Evolutionary conservation across 208 protist species (phyloP).

Genomic region (Trypanosoma grayi): DNA sequence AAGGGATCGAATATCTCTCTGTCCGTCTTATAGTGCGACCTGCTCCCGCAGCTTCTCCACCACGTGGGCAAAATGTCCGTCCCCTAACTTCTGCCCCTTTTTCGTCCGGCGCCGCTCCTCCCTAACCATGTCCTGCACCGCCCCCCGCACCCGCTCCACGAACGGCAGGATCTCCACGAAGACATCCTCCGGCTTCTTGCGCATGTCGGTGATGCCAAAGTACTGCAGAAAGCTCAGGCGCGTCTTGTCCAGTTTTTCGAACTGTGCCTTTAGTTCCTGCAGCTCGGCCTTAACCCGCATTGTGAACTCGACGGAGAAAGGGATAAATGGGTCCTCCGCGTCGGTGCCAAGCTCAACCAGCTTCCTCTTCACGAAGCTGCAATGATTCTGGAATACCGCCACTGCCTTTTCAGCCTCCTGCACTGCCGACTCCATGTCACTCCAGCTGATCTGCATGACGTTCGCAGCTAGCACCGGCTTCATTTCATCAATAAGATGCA

Average conservation of each 20-base stretch:
- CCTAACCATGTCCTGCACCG: slow-evolving; percentile 20
- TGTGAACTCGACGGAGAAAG: slow-evolving; percentile 27
- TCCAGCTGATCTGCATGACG: slow-evolving; percentile 23
- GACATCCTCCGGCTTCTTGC: slow-evolving; percentile 26
- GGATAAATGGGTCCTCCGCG: slow-evolving; percentile 36
- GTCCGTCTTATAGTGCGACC: slow-evolving; percentile 7
- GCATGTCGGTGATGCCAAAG: slow-evolving; percentile 22
- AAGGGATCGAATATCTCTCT: background rate
- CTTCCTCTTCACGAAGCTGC: slow-evolving; percentile 28
- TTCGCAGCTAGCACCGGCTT: slow-evolving; percentile 20
- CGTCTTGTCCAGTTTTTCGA: slow-evolving; percentile 16
- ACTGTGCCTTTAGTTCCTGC: slow-evolving; percentile 24
- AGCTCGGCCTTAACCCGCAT: slow-evolving; percentile 17
- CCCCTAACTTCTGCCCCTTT: slow-evolving; percentile 30
- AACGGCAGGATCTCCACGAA: slow-evolving; percentile 33
- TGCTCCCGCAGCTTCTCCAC: slow-evolving; percentile 28
- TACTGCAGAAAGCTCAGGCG: slow-evolving; percentile 17
- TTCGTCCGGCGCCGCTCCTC: slow-evolving; percentile 23
- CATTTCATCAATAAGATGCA: slow-evolving; percentile 32
- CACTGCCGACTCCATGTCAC: slow-evolving; percentile 21
- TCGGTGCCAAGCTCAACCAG: slow-evolving; percentile 27
- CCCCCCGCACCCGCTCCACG: slow-evolving; percentile 22
- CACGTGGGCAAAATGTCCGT: slow-evolving; percentile 26
- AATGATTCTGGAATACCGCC: slow-evolving; percentile 27
- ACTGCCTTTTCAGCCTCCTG: slow-evolving; percentile 28